phyloP scores from a whole-genome alignment of 75 land plant species.

The Sequoia sempervirens region DNA sequence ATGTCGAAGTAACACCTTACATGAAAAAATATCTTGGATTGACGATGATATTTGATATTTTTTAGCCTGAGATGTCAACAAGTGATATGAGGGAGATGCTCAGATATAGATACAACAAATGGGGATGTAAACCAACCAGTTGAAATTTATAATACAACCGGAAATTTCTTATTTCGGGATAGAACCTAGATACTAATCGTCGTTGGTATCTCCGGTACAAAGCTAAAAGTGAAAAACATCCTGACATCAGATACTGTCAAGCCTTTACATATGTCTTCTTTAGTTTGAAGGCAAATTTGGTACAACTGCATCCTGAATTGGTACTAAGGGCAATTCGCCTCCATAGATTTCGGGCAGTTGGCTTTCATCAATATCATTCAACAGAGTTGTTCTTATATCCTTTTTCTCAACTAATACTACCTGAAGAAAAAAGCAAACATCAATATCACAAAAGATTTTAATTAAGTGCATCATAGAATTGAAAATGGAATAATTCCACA shows the following conservation, averaged over 20 bases:
- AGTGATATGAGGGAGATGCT: neutral
- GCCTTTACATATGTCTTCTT: neutral
- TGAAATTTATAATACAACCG: neutral
- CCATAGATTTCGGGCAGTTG: slow-evolving; percentile 27
- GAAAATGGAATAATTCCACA: neutral
- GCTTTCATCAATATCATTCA: slow-evolving; percentile 27
- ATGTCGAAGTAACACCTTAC: neutral
- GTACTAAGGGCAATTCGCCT: slow-evolving; percentile 20
- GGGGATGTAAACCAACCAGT: neutral
- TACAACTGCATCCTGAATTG: slow-evolving; percentile 14
- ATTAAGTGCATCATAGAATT: neutral
- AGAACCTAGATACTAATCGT: neutral
- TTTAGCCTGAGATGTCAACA: slow-evolving; percentile 4
- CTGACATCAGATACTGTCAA: neutral
- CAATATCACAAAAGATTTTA: neutral
- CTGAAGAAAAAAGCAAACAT: slow-evolving; percentile 31
- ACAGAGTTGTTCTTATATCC: slow-evolving; percentile 9
- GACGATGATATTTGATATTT: neutral
- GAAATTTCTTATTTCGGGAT: neutral
- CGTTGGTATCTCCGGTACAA: neutral
- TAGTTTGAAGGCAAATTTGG: slow-evolving; percentile 19
- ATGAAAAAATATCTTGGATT: no score
- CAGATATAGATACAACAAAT: neutral
- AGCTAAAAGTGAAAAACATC: neutral
- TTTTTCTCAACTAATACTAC: slow-evolving; percentile 28